Evolutionary conservation across 2,329 filamentous ascomycete genomes (phyloP).

Genomic region (Dactylella cylindrospora): DNA sequence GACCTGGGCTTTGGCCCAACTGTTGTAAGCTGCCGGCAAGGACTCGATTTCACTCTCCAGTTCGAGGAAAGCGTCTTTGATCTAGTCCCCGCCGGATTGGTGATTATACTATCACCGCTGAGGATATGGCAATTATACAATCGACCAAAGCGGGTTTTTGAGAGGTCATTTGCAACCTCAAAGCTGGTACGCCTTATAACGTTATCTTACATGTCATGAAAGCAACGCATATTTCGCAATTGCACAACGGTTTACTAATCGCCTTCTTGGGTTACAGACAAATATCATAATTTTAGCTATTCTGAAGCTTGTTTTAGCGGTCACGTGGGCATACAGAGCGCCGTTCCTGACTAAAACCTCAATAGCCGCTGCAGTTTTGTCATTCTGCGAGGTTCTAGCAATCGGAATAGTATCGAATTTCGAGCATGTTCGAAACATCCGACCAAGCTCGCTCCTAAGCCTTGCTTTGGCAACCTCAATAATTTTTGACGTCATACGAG

Average conservation of each 20-base stretch:
- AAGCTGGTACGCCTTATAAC: conserved; percentile 29
- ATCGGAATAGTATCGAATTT: conserved; percentile 24
- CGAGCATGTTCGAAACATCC: conserved; percentile 38
- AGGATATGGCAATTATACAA: conserved; percentile 22
- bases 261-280: too few relatives aligned
- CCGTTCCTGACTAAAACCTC: conserved; percentile 20
- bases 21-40: conserved; percentile 17
- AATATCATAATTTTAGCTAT: conserved; percentile 25
- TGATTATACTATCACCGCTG: conserved; percentile 18
- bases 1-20: conserved; percentile 33
- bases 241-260: too few relatives aligned
- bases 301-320: conserved; percentile 20
- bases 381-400: conserved; percentile 34
- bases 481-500: conserved; percentile 23
- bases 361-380: conserved; percentile 22
- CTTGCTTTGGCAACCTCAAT: conserved; percentile 26
- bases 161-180: conserved; percentile 30
- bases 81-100: conserved; percentile 15
- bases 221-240: too few relatives aligned
- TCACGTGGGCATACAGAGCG: conserved; percentile 25
- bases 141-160: conserved; percentile 31
- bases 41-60: conserved; percentile 26
- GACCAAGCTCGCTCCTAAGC: conserved; percentile 29
- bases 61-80: conserved; percentile 36
- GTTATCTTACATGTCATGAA: too few relatives aligned